phyloP scores from a whole-genome alignment of 768 basidiomycete genomes.

The Daedaleopsis nitida region DNA sequence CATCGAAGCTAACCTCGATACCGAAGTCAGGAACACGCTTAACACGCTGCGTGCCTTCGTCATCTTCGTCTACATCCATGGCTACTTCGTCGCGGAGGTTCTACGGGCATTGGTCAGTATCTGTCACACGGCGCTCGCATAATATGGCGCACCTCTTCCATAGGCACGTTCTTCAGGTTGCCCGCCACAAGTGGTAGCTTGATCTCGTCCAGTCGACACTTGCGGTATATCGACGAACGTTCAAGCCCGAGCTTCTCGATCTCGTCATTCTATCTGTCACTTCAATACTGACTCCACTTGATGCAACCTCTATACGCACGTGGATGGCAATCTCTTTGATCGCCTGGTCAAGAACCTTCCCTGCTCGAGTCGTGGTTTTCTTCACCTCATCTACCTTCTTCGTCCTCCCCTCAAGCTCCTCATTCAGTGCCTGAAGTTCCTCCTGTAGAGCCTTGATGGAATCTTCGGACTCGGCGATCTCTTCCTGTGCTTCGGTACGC shows the following conservation, averaged over 20 bases:
- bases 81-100: conserved; percentile 82
- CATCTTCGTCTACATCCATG: conserved; percentile 93
- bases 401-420: conserved; percentile 69
- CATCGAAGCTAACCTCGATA: conserved; percentile 84
- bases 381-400: conserved; percentile 78
- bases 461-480: conserved; percentile 60
- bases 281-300: neutral
- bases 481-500: conserved; percentile 54
- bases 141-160: conserved; percentile 77
- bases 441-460: conserved; percentile 58
- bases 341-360: conserved; percentile 80
- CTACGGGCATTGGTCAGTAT: conserved; percentile 36
- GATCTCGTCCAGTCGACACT: conserved; percentile 93
- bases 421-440: conserved; percentile 62
- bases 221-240: conserved; percentile 83
- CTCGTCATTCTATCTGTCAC: conserved; percentile 67
- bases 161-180: conserved; percentile 81
- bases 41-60: conserved; percentile 74
- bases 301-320: conserved; percentile 42
- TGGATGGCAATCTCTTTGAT: conserved; percentile 87
- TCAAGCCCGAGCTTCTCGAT: conserved; percentile 88
- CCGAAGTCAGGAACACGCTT: conserved; percentile 80
- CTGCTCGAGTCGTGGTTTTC: conserved; percentile 65
- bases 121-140: neutral
- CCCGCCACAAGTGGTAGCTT: conserved; percentile 77